These are phyloP conservation scores for Sarocladium kiliense DNA, from an alignment of 2,329 filamentous ascomycete genomes.

Conservation along the genomic window DNA sequence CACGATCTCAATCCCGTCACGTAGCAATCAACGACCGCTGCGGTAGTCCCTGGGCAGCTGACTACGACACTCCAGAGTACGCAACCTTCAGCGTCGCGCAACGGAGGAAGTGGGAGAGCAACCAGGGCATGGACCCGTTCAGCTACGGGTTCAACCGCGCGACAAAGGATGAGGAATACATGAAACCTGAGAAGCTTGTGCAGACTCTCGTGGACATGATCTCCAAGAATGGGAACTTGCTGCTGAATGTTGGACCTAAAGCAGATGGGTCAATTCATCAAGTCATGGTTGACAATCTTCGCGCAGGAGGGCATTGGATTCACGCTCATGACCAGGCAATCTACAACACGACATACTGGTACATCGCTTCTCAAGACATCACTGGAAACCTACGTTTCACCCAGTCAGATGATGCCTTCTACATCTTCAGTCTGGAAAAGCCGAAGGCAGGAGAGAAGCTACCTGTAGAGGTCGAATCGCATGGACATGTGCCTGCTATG, in stretches of 20 bases:
- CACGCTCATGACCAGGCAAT: constrained; percentile 47
- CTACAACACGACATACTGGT: constrained; percentile 53
- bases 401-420: constrained; percentile 46
- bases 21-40: constrained; percentile 54
- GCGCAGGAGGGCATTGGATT: constrained; percentile 50
- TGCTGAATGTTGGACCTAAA: constrained; percentile 51
- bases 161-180: constrained; percentile 42
- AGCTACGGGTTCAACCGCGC: constrained; percentile 55
- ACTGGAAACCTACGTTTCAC: constrained; percentile 43
- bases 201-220: constrained; percentile 46
- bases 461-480: constrained; percentile 31
- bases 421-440: constrained; percentile 38
- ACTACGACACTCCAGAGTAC: constrained; percentile 60
- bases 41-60: constrained; percentile 41
- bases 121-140: constrained; percentile 55
- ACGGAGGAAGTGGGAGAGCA: constrained; percentile 54
- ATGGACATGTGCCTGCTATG: constrained; percentile 35
- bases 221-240: constrained; percentile 50
- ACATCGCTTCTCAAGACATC: constrained; percentile 36
- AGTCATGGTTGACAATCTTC: constrained; percentile 40
- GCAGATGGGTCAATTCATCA: constrained; percentile 49
- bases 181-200: constrained; percentile 45
- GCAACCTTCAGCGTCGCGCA: constrained; percentile 28
- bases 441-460: constrained; percentile 26
- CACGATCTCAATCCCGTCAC: constrained; percentile 34